Evolutionary conservation across 805 yeast genomes (phyloP).

Genomic region (Ogataea paradorogensis): DNA sequence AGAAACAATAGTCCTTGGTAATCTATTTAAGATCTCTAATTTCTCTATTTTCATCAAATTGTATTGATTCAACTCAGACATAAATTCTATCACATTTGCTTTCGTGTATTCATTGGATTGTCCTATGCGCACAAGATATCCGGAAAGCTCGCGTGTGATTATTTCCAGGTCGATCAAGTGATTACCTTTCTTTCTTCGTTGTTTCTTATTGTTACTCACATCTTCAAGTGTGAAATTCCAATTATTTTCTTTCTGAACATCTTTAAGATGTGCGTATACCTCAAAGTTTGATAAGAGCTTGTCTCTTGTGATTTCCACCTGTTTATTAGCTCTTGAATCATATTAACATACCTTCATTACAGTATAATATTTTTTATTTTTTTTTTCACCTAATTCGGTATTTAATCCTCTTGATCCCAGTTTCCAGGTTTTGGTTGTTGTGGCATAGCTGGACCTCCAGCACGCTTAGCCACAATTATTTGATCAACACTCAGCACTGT

Average conservation of each 20-base stretch:
- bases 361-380: slow-evolving; percentile 1
- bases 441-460: slow-evolving; percentile 96
- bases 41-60: slow-evolving; percentile 78
- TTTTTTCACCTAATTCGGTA: slow-evolving; percentile 2
- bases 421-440: slow-evolving; percentile 84
- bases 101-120: slow-evolving; percentile 35
- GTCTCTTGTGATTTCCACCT: slow-evolving; percentile 51
- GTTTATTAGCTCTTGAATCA: neutral
- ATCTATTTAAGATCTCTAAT: slow-evolving; percentile 74
- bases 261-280: slow-evolving; percentile 53
- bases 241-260: slow-evolving; percentile 43
- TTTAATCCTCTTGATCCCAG: slow-evolving; percentile 89
- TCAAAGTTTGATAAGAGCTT: slow-evolving; percentile 64
- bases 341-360: slow-evolving; percentile 14
- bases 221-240: slow-evolving; percentile 41
- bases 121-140: slow-evolving; percentile 38
- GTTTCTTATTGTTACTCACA: slow-evolving; percentile 25
- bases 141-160: slow-evolving; percentile 45
- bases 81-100: slow-evolving; percentile 31
- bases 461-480: slow-evolving; percentile 97
- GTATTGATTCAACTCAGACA: slow-evolving; percentile 46
- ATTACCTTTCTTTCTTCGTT: slow-evolving; percentile 28
- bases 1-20: slow-evolving; percentile 78
- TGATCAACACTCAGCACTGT: slow-evolving; percentile 93
- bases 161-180: slow-evolving; percentile 47